Base-by-base conservation (phyloP, 345 rosid genomes). In the Pistacia integerrima region DNA sequence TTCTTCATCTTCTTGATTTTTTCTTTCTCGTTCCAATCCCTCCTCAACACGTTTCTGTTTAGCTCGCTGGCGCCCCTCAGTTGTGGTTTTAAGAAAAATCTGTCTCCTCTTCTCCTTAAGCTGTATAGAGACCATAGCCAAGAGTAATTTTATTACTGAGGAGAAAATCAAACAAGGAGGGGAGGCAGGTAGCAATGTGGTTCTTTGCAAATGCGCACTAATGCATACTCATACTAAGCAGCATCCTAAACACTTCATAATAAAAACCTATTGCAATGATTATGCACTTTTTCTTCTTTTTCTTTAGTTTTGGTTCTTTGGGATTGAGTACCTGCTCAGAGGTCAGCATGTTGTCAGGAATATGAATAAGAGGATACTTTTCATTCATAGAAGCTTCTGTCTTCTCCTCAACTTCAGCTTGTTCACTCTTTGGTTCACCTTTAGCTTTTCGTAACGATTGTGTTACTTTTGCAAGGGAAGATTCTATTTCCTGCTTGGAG, bases 41-140 rank as follows among this genome's bases (percentile, higher is more conserved):
- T 90, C 94, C 72, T 95, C 99, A 11, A 81, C 71, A 48, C 97
- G 96, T 82, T 87, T 95, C 75, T 95, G 99, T 78, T 90, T 95
- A 73, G 99, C 99, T 79, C 93, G 90, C 81, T 82, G 94, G 72
- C 97, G 87, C 38, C 97, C 99, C 82, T 93, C 96, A 59, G 91
- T 85, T 46, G 93, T 93, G 61, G 97, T 86, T 88, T 93, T 93
- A 62, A 95, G 95, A 84, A 95, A 95, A 64, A 90, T 2, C 84
- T 91, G 98, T 75, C 88, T 86, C 77, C 66, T 91, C 86, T 95
- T 95, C 75, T 95, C 99, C 83, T 92, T 95, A 35, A 93, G 74
- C 99, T 95, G 90, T 79, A 51, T 54, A 35, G 54, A 58, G 46
- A 41, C 46, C n/a, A 52, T 16, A 70, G 25, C 8, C 52, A 67